Evolutionary conservation across 345 rosid genomes (phyloP).

Genomic region (Gossypium turneri): DNA sequence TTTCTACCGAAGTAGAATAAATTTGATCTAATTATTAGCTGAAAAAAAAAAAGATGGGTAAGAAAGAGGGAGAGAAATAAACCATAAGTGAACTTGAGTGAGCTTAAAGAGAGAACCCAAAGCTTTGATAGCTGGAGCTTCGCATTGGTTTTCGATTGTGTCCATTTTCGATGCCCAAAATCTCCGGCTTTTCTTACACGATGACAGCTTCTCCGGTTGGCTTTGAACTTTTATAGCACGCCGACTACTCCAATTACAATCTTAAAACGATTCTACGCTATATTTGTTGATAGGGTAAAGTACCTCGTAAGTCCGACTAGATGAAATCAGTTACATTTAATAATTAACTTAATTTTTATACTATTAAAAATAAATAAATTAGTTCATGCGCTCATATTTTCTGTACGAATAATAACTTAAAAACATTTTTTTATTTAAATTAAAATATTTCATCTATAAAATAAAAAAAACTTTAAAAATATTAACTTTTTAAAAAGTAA

Average conservation of each 20-base stretch:
- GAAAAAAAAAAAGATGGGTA: not conserved
- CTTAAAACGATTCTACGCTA: not conserved
- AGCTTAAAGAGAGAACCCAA: constrained; percentile 74
- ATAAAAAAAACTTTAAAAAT: too few relatives aligned
- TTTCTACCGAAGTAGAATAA: not conserved
- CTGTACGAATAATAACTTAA: too few relatives aligned
- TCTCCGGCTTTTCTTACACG: not conserved
- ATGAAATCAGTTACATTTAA: too few relatives aligned
- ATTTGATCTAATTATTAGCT: not conserved
- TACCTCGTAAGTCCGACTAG: too few relatives aligned
- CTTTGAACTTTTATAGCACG: not conserved
- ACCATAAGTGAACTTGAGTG: constrained; percentile 70
- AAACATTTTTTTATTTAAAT: too few relatives aligned
- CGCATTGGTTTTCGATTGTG: constrained; percentile 23
- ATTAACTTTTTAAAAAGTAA: too few relatives aligned
- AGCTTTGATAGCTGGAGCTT: constrained; percentile 47
- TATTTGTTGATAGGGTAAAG: not conserved
- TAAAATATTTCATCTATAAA: too few relatives aligned
- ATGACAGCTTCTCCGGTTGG: not conserved
- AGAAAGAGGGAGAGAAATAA: constrained; percentile 1
- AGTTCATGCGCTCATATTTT: too few relatives aligned
- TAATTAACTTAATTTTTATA: too few relatives aligned
- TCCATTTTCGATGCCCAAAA: constrained; percentile 15
- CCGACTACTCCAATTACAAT: not conserved
- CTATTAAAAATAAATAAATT: too few relatives aligned